These are phyloP conservation scores for Aspergillus pseudoterreus DNA, from an alignment of 2,329 filamentous ascomycete species.

Conservation along the genomic window DNA sequence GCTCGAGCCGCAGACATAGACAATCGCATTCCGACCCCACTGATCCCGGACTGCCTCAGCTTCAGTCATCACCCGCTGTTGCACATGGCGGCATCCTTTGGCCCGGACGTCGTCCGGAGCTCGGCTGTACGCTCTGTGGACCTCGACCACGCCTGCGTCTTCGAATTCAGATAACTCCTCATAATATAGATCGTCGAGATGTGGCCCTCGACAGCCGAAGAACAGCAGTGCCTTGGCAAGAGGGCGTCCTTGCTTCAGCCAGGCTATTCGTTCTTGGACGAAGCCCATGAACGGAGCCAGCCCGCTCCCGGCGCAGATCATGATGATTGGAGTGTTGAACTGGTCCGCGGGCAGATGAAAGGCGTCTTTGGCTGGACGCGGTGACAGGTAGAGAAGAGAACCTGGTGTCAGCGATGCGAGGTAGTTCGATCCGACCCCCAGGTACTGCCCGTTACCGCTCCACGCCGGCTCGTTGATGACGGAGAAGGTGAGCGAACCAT, in stretches of 20 bases:
- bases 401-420: constrained; percentile 43
- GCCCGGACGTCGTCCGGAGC: no score
- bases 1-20: no score
- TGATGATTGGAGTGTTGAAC: constrained; percentile 31
- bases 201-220: constrained; percentile 21
- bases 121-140: no score
- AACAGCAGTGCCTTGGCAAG: constrained; percentile 32
- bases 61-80: no score
- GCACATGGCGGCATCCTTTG: no score
- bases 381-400: constrained; percentile 20
- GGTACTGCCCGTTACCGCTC: constrained; percentile 42
- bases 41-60: no score
- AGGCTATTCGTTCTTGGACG: constrained; percentile 51
- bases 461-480: constrained; percentile 58
- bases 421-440: constrained; percentile 61
- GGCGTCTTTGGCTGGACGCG: constrained; percentile 25
- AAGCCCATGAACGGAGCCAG: constrained; percentile 62
- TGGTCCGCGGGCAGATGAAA: constrained; percentile 33
- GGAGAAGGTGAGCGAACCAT: constrained; percentile 63
- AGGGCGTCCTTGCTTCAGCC: constrained; percentile 30
- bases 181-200: no score
- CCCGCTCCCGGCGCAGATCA: constrained; percentile 46
- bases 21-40: no score
- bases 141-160: no score
- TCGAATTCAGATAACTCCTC: no score